phyloP scores from a whole-genome alignment of 148 eudicot genomes.

The Nepenthes mirabilis region DNA sequence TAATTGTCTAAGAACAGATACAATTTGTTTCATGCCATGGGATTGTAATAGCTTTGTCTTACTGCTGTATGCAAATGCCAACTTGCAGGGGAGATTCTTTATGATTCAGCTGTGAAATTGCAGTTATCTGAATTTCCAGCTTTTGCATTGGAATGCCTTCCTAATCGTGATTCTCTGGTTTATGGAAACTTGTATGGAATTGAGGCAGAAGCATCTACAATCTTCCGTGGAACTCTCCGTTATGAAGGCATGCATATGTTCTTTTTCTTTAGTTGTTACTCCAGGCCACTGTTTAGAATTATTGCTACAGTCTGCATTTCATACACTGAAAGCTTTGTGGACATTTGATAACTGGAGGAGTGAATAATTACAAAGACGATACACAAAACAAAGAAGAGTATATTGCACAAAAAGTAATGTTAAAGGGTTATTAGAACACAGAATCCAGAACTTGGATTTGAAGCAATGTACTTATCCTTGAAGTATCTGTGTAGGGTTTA shows the following conservation, averaged over 20 bases:
- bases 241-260: constrained; percentile 50
- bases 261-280: background rate
- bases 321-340: background rate
- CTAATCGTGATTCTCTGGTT: constrained; percentile 84
- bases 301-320: background rate
- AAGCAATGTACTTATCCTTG: background rate
- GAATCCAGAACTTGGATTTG: background rate
- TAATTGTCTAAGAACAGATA: background rate
- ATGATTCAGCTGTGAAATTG: constrained; percentile 65
- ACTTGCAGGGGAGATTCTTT: constrained; percentile 73
- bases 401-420: too few species aligned
- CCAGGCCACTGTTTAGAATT: background rate
- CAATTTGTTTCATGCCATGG: background rate
- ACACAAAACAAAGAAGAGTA: too few species aligned
- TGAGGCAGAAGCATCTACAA: constrained; percentile 65
- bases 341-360: too few species aligned
- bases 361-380: too few species aligned
- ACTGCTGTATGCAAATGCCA: background rate
- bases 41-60: background rate
- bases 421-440: too few species aligned
- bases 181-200: constrained; percentile 84
- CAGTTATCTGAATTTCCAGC: constrained; percentile 86
- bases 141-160: constrained; percentile 87
- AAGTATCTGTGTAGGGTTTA: constrained; percentile 41
- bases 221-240: constrained; percentile 92